Evolutionary conservation across 1,284 basidiomycete genomes (phyloP), one percentile per base, ranked within the genome.

Genomic region (Stereum hirsutum): DNA sequence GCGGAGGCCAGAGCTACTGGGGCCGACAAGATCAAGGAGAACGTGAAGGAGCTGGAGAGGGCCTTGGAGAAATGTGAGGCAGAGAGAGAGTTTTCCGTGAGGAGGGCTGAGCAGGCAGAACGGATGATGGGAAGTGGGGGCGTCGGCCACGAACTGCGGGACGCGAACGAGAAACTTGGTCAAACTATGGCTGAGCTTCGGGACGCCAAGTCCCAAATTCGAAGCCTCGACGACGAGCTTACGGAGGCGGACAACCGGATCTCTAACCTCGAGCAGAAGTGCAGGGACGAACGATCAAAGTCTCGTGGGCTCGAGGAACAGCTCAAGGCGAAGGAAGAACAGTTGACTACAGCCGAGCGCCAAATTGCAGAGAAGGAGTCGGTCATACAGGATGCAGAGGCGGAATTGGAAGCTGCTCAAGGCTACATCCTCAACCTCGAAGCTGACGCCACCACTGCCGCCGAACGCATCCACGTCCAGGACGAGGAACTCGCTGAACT

Each of bases 91-190:
- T 63, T 70, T 10, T 73, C 78, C 2, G 58, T 67, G 5, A 73
- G 76, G 41, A 69, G 81, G 21, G 73, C 74, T 1, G 67, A 68
- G 51, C 78, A 80, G 53, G 80, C 78, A 0, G 81, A 85, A 50
- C 61, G 56, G 19, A 71, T 71, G 11, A 58, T 84, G 37, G 76
- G 76, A 53, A 73, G 64, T 43, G 69, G 70, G 46, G 83, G 84
- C 40, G 66, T 86, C 1, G 81, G 81, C 3, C 71, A 72, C 2
- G 78, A 79, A 47, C 56, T 87, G 43, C 72, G 70, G 46, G 74
- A 75, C 30, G 77, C 78, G 11, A 81, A 85, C 46, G 70, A 77
- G 45, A 67, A 69, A n/a, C 59, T 80, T 15, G 69, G 62, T 23
- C 60, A 69, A 38, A 61, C 77, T 36, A 70, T 71, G 52, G 63